Evolutionary conservation across 306 rosid species (phyloP), one percentile per base, ranked within the genome.

Genomic region (Glycine tomentella): DNA sequence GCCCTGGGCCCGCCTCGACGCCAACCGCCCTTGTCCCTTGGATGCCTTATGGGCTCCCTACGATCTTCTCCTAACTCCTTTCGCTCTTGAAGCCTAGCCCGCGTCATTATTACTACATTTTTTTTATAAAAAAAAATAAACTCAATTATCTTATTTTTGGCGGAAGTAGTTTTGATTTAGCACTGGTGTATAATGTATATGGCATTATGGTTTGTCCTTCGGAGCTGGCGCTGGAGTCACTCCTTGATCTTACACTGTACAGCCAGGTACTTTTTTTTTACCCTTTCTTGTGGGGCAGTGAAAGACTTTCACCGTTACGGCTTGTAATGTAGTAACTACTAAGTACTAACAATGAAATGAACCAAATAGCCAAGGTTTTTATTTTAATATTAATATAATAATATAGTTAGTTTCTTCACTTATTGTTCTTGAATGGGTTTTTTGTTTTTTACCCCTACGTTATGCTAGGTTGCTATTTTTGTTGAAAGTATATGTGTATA

Each of bases 31-130:
- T 17, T 95, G 99, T 55, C 98, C 99, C 0, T 78, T 95, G 81
- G 99, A 95, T 74, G 91, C 97, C 6, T 83, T 95, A 20, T 95
- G 99, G 99, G 93, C 90, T 74, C 99, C 99, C 0, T 95, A 95
- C 61, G 99, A 95, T 80, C 93, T 95, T 3, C 84, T 91, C 34
- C 81, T 77, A 45, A 89, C 95, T 4, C 90, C 89, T 17, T 90
- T 83, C n/a, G 75, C 90, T 17, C 87, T 95, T 0, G 97, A 91
- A 56, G 87, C 92, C 36, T 92, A 86, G 78, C 46, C 4, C 12
- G 11, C 50, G 7, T n/a, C 6, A 0, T 38, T 8, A 9, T 50
- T 70, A 52, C 6, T 44, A 56, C 16, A 4, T 51, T 71, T 68
- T 66, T 33, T 66, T 16, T 7, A 16, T 3, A 16, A 57, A 82